A percentile compares a stretch with the other conserved stretches of the same genome.
Conservation (phyloP, 768 basidiomycete species). For the Auricularia auricula-judae region DNA sequence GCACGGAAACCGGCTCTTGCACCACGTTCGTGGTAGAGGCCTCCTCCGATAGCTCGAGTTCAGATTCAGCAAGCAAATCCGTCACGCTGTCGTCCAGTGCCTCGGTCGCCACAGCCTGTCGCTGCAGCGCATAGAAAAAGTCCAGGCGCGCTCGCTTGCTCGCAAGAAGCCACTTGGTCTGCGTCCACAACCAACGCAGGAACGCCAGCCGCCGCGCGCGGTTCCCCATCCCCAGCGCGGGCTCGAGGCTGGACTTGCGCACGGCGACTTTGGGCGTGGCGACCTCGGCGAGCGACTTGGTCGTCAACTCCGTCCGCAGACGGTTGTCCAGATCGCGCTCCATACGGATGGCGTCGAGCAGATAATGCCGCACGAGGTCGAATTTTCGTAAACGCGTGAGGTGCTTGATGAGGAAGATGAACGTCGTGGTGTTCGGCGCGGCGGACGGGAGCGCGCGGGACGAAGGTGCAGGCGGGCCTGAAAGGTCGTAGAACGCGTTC, state of each 20-base stretch:
- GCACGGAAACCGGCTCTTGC: no score
- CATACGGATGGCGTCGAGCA: slow-evolving; percentile 54
- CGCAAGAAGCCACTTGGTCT: slow-evolving; percentile 16
- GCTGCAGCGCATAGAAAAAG: background rate
- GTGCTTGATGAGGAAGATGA: slow-evolving; percentile 30
- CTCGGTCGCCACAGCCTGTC: background rate
- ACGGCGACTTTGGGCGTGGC: slow-evolving; percentile 42
- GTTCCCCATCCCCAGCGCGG: slow-evolving; percentile 49
- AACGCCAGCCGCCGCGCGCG: slow-evolving; percentile 45
- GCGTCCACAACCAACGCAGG: slow-evolving; percentile 49
- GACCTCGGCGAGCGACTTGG: slow-evolving; percentile 21
- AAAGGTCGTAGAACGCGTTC: slow-evolving; percentile 8
- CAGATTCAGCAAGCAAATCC: no score
- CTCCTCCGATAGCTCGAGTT: no score
- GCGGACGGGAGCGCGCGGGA: slow-evolving; percentile 36
- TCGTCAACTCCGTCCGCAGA: slow-evolving; percentile 19
- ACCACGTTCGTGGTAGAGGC: no score
- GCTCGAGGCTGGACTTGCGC: slow-evolving; percentile 43
- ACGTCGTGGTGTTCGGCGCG: slow-evolving; percentile 53
- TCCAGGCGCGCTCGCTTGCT: background rate
- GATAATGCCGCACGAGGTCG: slow-evolving; percentile 11
- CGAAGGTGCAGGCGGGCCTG: slow-evolving; percentile 19
- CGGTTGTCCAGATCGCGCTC: slow-evolving; percentile 39
- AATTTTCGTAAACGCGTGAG: slow-evolving; percentile 22
- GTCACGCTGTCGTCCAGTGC: background rate